A percentile compares a stretch with the other conserved stretches of the same genome.
Evolutionary conservation across 2,329 filamentous ascomycete species (phyloP).

Genomic region (Sordariomycetes sp.): DNA sequence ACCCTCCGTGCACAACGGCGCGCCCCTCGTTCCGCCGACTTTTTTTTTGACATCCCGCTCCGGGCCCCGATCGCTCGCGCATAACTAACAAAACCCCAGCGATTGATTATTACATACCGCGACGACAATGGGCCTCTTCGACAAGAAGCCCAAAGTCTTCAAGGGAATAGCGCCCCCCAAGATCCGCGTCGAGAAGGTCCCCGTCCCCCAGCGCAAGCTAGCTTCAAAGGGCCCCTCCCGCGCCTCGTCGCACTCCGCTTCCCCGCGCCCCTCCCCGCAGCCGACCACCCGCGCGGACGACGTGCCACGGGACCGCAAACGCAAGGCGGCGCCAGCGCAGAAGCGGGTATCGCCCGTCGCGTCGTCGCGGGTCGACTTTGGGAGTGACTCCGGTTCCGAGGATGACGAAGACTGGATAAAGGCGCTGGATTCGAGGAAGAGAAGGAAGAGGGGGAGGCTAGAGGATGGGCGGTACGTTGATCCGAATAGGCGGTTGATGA

Average conservation of each 20-base stretch:
- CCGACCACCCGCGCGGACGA: not conserved
- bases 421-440: slow-evolving; percentile 28
- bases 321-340: slow-evolving; percentile 22
- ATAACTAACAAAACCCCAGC: no score
- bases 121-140: slow-evolving; percentile 2
- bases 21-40: no score
- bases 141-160: slow-evolving; percentile 3
- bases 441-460: slow-evolving; percentile 17
- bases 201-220: slow-evolving; percentile 26
- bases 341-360: slow-evolving; percentile 21
- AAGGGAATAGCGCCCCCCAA: slow-evolving; percentile 19
- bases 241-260: slow-evolving; percentile 24
- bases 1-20: no score
- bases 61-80: no score
- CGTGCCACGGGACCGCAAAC: slow-evolving; percentile 24
- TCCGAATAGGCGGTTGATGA: slow-evolving; percentile 30
- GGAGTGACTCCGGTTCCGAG: slow-evolving; percentile 35
- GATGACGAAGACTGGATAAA: slow-evolving; percentile 38
- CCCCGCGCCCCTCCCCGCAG: slow-evolving; percentile 3
- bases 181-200: slow-evolving; percentile 38
- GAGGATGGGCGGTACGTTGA: slow-evolving; percentile 27
- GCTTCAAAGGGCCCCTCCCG: slow-evolving; percentile 15
- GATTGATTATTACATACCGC: not conserved
- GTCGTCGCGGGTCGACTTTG: slow-evolving; percentile 34
- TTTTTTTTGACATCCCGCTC: no score